Percentiles rank a stretch among this genome's conserved stretches.
phyloP scores from a whole-genome alignment of 495 filamentous ascomycete genomes.

The Rhypophila decipiens region DNA sequence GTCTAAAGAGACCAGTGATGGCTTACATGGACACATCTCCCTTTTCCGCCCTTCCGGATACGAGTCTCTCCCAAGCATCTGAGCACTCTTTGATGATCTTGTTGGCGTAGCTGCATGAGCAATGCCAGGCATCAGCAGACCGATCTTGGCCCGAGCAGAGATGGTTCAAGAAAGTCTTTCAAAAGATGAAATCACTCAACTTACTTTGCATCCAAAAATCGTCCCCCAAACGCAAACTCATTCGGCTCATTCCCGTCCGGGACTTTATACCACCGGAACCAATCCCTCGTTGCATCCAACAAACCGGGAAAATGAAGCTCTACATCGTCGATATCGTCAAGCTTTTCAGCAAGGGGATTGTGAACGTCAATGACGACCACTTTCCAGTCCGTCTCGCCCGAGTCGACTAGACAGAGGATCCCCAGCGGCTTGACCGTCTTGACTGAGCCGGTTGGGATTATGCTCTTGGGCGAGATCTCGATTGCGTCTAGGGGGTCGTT shows the following conservation, averaged over 20 bases:
- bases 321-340: conserved; percentile 24
- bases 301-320: conserved; percentile 19
- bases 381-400: conserved; percentile 33
- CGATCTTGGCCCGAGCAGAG: background rate
- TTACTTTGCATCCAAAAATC: conserved; percentile 4
- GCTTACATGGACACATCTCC: conserved; percentile 8
- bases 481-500: conserved; percentile 22
- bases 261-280: conserved; percentile 21
- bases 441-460: conserved; percentile 10
- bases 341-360: conserved; percentile 15
- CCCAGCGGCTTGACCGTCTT: conserved; percentile 24
- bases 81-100: conserved; percentile 12
- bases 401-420: conserved; percentile 25
- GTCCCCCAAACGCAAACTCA: conserved; percentile 13
- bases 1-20: background rate
- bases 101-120: conserved; percentile 10
- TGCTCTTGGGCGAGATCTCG: conserved; percentile 10
- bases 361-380: conserved; percentile 21
- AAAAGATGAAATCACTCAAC: no score
- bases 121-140: background rate
- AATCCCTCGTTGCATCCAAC: conserved; percentile 19
- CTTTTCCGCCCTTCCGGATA: conserved; percentile 12
- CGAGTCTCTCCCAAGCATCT: conserved; percentile 15
- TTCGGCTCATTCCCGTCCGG: conserved; percentile 13
- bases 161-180: background rate